These are phyloP conservation scores for Cutaneotrichosporon cutaneum DNA, from an alignment of 1,284 basidiomycete species.

Conservation along the genomic window DNA sequence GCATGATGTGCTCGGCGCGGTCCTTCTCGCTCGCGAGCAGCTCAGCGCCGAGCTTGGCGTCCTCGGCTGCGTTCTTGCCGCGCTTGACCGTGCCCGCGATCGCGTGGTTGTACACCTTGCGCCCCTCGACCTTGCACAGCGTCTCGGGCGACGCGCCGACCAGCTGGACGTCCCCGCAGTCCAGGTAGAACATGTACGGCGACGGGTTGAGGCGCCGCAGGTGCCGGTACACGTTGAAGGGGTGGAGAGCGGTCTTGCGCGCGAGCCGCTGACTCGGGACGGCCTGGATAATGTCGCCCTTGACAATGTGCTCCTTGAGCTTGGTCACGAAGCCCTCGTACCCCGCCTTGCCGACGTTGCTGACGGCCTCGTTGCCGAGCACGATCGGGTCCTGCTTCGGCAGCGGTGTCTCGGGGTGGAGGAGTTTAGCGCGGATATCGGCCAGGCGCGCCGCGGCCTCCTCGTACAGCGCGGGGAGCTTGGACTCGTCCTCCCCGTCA, in stretches of 20 bases:
- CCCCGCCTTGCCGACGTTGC: conserved; percentile 90
- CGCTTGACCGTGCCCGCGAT: conserved; percentile 94
- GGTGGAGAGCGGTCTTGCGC: conserved; percentile 82
- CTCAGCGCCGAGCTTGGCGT: conserved; percentile 70
- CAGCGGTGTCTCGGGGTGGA: conserved; percentile 62
- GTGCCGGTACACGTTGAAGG: conserved; percentile 95
- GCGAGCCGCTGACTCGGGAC: conserved; percentile 91
- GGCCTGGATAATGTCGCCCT: conserved; percentile 98
- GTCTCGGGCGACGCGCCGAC: conserved; percentile 98
- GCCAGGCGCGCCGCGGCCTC: conserved; percentile 76
- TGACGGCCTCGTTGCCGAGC: conserved; percentile 66
- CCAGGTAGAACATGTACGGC: conserved; percentile 99
- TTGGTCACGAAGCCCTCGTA: conserved; percentile 90
- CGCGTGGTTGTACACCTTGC: conserved; percentile 94
- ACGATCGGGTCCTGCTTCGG: conserved; percentile 56
- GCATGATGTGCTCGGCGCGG: conserved; percentile 97
- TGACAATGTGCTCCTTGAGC: conserved; percentile 90
- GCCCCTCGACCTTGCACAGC: conserved; percentile 88
- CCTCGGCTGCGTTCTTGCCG: conserved; percentile 82
- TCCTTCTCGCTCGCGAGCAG: conserved; percentile 87
- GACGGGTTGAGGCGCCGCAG: conserved; percentile 93
- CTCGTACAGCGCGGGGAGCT: conserved; percentile 76
- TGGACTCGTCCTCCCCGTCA: conserved; percentile 50
- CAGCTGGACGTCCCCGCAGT: conserved; percentile 87
- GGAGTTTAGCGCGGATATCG: conserved; percentile 66